Evolutionary conservation across 192 early-diverging fungal species (phyloP), one percentile per base, ranked within the genome.

Genomic region (Backusella luteola): DNA sequence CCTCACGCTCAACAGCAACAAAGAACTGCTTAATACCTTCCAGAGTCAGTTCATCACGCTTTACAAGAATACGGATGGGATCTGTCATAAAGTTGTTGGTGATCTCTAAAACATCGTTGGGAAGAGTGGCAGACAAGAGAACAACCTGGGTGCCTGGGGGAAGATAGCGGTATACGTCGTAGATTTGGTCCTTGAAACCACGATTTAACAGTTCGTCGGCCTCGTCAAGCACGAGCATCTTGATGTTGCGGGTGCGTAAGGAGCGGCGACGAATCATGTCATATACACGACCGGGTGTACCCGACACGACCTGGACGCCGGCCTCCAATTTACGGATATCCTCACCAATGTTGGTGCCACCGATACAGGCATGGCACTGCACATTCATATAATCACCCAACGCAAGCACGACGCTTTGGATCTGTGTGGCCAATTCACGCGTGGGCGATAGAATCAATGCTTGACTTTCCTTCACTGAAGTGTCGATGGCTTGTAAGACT

Each of bases 1-100:
- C 96, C 75, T 99, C 97, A 78, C 91, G 90, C 74, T 99, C 97
- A 23, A 99, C 97, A 52, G 96, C 93, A 26, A 99, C 94, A 85
- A 96, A 98, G 85, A 99, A 99, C 81, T 99, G 98, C 82, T 96
- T 97, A 84, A 99, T 99, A 26, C 97, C 98, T 86, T 99, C 97
- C 42, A 99, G 83, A 41, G 98, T 98, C 84, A 99, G 87, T 84
- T 99, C 97, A 82, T 99, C 98, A 88, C 98, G 96, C 88, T 99
- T 99, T 66, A 98, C 97, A 36, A 98, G 87, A 56, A 99, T 94
- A 38, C 96, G 91, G 77, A 98, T 85, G 9, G 97, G 97, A 67
- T 99, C 96, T 3, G 92, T 90, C 97, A 99, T 99, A 81, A 99
- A 99, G 85, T 98, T 98, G 38, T 91, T 92, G 32, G 97, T 98